Conservation (phyloP, 495 filamentous ascomycete genomes). For the Aspergillus sclerotioniger region DNA sequence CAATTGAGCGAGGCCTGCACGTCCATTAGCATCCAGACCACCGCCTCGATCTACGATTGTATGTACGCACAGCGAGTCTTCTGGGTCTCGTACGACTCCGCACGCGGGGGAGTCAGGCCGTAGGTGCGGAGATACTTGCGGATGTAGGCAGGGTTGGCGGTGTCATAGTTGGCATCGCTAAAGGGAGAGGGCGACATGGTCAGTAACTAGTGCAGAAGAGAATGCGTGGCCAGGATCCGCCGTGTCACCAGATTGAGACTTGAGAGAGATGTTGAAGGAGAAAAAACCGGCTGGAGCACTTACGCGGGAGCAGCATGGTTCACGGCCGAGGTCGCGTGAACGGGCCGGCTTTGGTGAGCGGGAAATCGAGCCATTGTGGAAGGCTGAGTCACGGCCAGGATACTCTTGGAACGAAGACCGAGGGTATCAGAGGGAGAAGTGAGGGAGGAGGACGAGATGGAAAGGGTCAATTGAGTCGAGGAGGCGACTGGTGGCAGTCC, state of each 20-base stretch:
- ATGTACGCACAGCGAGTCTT: constrained; percentile 59
- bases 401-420: constrained; percentile 17
- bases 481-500: constrained; percentile 21
- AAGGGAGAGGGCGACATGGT: not conserved
- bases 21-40: constrained; percentile 10
- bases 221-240: not conserved
- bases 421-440: constrained; percentile 21
- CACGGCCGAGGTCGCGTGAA: constrained; percentile 40
- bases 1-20: constrained; percentile 66
- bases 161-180: constrained; percentile 56
- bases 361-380: constrained; percentile 45
- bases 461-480: constrained; percentile 25
- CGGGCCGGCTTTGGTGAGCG: constrained; percentile 41
- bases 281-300: constrained; percentile 15
- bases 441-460: constrained; percentile 10
- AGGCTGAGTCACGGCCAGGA: constrained; percentile 25
- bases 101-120: constrained; percentile 66
- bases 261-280: not conserved
- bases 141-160: constrained; percentile 60
- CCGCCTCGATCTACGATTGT: not conserved
- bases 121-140: constrained; percentile 69
- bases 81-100: constrained; percentile 69
- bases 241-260: not conserved
- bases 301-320: constrained; percentile 40
- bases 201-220: not conserved